Conservation (phyloP, 176 grass and related monocot genomes). For the Poa annua region DNA sequence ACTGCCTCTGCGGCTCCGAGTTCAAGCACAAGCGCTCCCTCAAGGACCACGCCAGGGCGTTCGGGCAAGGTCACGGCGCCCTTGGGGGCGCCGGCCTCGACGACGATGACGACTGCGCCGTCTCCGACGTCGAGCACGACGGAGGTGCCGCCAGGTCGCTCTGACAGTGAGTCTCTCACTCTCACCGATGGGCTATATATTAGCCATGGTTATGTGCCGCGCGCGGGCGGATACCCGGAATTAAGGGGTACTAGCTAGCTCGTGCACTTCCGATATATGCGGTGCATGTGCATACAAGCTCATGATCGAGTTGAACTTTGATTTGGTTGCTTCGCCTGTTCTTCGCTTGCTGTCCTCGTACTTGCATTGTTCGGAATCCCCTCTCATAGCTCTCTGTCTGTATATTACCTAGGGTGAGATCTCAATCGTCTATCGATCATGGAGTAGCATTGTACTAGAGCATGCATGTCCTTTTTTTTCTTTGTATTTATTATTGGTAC, state of each 20-base stretch:
- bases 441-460: not conserved
- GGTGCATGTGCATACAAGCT: not conserved
- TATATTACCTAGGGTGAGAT: slow-evolving; percentile 19
- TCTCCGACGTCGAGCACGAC: slow-evolving; percentile 60
- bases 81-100: slow-evolving; percentile 33
- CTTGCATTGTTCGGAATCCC: not conserved
- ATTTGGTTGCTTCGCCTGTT: slow-evolving; percentile 5
- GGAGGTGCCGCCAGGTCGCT: not conserved
- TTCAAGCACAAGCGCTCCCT: slow-evolving; percentile 88
- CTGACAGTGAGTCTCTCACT: not conserved
- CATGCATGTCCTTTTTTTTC: no score
- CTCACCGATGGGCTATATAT: not conserved
- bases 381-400: slow-evolving; percentile 1
- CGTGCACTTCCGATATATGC: not conserved
- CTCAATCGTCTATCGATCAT: slow-evolving; percentile 20
- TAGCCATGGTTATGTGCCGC: not conserved
- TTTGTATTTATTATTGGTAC: no score
- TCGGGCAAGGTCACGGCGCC: slow-evolving; percentile 63
- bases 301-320: slow-evolving; percentile 3
- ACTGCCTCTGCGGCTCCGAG: slow-evolving; percentile 77
- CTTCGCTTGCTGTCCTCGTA: not conserved
- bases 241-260: not conserved
- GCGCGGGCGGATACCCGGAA: not conserved
- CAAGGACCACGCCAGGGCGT: slow-evolving; percentile 78
- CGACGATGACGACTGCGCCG: slow-evolving; percentile 53